Evolutionary conservation across 129 eudicot genomes (phyloP).

Genomic region (Erigeron canadensis): DNA sequence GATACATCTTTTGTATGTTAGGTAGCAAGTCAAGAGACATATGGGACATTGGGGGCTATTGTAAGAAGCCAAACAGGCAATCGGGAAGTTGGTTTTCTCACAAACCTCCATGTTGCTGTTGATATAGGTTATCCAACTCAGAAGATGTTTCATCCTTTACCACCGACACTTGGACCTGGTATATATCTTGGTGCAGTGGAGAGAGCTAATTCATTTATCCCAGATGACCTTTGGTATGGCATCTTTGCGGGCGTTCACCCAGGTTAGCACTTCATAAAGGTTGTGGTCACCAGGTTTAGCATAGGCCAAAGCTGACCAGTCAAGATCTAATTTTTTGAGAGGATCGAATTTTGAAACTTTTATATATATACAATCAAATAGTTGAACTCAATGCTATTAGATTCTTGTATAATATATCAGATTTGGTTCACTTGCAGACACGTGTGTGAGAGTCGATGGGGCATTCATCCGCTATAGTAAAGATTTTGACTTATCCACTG

Average conservation of each 20-base stretch:
- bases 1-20: constrained; percentile 14
- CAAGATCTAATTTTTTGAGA: too few relatives aligned
- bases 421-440: constrained; percentile 53
- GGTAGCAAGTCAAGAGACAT: constrained; percentile 98
- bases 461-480: constrained; percentile 94
- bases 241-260: constrained; percentile 94
- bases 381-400: not conserved
- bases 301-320: too few relatives aligned
- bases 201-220: constrained; percentile 94
- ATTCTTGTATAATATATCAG: not conserved
- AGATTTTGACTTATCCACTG: constrained; percentile 86
- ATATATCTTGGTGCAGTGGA: constrained; percentile 96
- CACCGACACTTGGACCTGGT: constrained; percentile 97
- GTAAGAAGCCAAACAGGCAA: constrained; percentile 98
- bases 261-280: constrained; percentile 41
- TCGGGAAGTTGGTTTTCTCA: constrained; percentile 90
- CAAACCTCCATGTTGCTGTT: constrained; percentile 93
- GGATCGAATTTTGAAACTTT: too few relatives aligned
- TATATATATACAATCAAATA: too few relatives aligned
- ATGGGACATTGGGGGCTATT: constrained; percentile 97
- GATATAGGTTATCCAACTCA: constrained; percentile 91
- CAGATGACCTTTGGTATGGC: constrained; percentile 96
- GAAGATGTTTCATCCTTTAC: constrained; percentile 97
- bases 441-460: constrained; percentile 97
- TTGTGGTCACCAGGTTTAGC: too few relatives aligned